Evolutionary conservation across 1,284 basidiomycete species (phyloP), one percentile per base, ranked within the genome.

Genomic region (Apiotrichum gamsii): DNA sequence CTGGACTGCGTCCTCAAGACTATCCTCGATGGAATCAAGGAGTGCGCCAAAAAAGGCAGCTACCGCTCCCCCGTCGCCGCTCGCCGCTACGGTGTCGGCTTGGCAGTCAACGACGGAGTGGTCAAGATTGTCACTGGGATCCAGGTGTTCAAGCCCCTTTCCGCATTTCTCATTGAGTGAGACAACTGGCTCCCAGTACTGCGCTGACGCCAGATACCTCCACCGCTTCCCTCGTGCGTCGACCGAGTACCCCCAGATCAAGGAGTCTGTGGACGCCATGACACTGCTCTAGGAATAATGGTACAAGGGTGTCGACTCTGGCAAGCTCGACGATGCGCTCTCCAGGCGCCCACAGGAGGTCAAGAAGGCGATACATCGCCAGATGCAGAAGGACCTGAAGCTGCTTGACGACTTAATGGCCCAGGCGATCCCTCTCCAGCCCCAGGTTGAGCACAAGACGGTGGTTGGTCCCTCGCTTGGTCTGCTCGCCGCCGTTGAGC

Each of bases 221-320:
- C 75, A 75, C 0, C 79, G 81, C 1, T 83, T 82, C 70, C 82
- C 82, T 60, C 76, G 78, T 23, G 76, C 76, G 0, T 62, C 76
- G 1, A 70, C 72, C 0, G 72, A 62, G n/a, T 73, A 82, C 45
- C 78, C 79, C 0, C 57, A 69, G n/a, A 75, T 78, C 21, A 65
- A 72, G 13, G 49, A 60, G 6, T 85, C 82, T 81, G 61, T 67
- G 3, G 47, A 60, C 3, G 74, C n/a, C n/a, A n/a, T n/a, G n/a
- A n/a, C n/a, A n/a, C n/a, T 70, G 1, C 63, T 80, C 11, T 63
- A 58, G 4, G n/a, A 18, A 18, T 15, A 33, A 3, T 3, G 15
- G 4, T 33, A 18, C 16, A 3, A 33, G 5, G 32, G 19, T 18
- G n/a, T 35, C 49, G 19, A 16, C 13, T 67, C 60, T 2, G 39